phyloP scores from a whole-genome alignment of 1,284 basidiomycete species.

The Puccinia coronata region DNA sequence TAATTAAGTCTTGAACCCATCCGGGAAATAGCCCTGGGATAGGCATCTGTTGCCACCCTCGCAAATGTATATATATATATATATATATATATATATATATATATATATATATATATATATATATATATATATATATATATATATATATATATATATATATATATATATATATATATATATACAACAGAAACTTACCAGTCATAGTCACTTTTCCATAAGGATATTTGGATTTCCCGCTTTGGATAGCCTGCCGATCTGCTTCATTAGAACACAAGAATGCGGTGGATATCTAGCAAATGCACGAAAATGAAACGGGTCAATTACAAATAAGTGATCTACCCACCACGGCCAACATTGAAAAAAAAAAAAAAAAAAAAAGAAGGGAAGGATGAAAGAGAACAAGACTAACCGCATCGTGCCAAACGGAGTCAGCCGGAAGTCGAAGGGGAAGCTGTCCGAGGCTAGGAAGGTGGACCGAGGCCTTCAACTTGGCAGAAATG shows the following conservation, averaged over 20 bases:
- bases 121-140: no score
- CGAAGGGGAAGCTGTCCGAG: background rate
- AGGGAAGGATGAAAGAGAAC: background rate
- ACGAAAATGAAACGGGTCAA: background rate
- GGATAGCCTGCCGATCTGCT: background rate
- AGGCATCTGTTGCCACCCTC: no score
- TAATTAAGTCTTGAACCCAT: background rate
- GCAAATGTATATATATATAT: no score
- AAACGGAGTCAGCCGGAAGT: slow-evolving; percentile 11
- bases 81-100: no score
- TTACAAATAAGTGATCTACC: background rate
- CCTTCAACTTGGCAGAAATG: slow-evolving; percentile 21
- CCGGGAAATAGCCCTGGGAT: background rate
- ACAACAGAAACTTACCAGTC: no score
- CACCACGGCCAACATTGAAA: background rate
- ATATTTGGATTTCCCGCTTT: background rate
- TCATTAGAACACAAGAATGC: background rate
- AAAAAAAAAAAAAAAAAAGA: background rate
- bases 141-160: no score
- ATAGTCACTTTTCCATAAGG: slow-evolving; percentile 6
- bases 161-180: no score
- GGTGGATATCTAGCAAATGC: slow-evolving; percentile 9
- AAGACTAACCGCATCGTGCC: slow-evolving; percentile 10
- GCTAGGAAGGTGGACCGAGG: slow-evolving; percentile 26
- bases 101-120: no score